Evolutionary conservation across 2,329 filamentous ascomycete genomes (phyloP), one percentile per base, ranked within the genome.

Genomic region (Curvularia eragrostidis): DNA sequence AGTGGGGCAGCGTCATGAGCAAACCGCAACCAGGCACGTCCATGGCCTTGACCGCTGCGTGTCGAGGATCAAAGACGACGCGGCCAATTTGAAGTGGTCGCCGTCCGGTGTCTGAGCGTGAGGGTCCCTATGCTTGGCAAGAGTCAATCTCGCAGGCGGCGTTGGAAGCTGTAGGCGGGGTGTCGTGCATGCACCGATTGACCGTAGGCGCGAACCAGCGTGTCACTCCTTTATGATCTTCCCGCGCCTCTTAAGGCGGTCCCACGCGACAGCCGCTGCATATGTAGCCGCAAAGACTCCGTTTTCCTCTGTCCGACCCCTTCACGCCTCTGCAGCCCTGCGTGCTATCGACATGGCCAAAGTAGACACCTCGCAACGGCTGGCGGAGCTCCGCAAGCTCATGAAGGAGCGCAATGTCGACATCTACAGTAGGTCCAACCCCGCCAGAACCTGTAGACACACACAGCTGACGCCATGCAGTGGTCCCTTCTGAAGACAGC

Each of bases 401-500:
- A 99, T 99, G 95, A 88, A 87, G 79, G 85, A 93, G 78, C 85
- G 90, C 72, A 89, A 91, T 65, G 84, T 99, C 65, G 93, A 98
- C 78, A 84, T 98, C 59, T 99, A 99, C 81, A 89, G 94, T 97
- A 88, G 41, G 43, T 41, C 19, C n/a, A 23, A 24, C 18, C 44
- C 12, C 18, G 19, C 18, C 15, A 19, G 21, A 34, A 26, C 15
- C 7, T 18, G 13, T 21, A 39, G 41, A 18, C 43, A 19, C 51
- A 23, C 12, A 47, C 21, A 63, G 69, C 79, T 84, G 67, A 82
- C 71, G 67, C 61, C 7, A 48, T 26, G 42, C 75, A 98, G 94
- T 99, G 73, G 86, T 98, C 6, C 95, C 95, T 0, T 97, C 94
- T 32, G 95, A 98, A 85, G 95, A 99, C 77, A 94, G 91, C 74